phyloP scores from a whole-genome alignment of 306 rosid genomes.

The Hippophae tibetana region DNA sequence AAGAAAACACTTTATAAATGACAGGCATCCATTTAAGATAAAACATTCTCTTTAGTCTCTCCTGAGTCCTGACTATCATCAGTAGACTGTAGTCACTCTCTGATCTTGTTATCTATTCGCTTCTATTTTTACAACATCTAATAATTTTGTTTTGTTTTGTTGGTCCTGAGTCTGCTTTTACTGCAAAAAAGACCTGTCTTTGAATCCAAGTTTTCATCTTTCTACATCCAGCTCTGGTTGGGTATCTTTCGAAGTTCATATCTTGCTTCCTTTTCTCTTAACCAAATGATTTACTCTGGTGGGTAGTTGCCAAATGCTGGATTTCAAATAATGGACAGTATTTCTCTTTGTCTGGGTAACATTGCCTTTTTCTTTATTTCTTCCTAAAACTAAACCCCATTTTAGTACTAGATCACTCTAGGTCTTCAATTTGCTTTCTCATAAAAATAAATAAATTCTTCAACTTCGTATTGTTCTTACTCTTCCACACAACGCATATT shows the following conservation, averaged over 20 bases:
- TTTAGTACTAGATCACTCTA: slow-evolving; percentile 5
- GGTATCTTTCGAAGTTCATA: slow-evolving; percentile 24
- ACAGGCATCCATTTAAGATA: neutral
- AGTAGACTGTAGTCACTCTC: neutral
- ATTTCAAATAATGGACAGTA: slow-evolving; percentile 15
- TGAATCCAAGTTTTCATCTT: slow-evolving; percentile 38
- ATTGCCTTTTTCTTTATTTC: neutral
- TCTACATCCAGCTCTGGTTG: slow-evolving; percentile 18
- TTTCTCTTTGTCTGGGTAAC: slow-evolving; percentile 11
- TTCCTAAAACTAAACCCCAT: slow-evolving; percentile 18
- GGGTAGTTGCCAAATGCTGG: slow-evolving; percentile 33
- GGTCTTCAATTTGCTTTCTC: slow-evolving; percentile 10
- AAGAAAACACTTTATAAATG: neutral
- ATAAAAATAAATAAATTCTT: slow-evolving; percentile 1
- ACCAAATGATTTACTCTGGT: slow-evolving; percentile 9
- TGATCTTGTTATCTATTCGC: neutral
- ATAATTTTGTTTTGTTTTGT: no score
- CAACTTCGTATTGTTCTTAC: no score
- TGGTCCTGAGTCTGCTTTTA: no score
- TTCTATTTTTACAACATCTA: no score
- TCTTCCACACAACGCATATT: neutral
- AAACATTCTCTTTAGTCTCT: no score
- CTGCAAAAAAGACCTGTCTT: slow-evolving; percentile 32
- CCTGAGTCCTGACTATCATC: no score
- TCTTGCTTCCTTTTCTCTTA: slow-evolving; percentile 17